Evolutionary conservation across 352 stramenopile genomes (phyloP).

Genomic region (Elongisporangium anandrum): DNA sequence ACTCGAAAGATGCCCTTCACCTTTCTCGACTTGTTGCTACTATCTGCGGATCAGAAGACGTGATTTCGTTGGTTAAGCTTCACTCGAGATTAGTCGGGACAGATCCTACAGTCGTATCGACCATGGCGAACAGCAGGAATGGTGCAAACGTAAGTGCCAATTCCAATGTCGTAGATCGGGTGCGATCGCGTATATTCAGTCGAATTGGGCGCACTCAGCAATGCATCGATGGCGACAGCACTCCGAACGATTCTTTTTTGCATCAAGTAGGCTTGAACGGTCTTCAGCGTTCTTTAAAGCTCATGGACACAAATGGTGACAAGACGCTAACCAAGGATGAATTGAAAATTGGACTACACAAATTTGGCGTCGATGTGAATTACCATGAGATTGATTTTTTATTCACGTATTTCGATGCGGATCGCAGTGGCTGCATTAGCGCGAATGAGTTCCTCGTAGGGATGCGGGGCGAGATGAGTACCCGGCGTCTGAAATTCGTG

Average conservation of each 20-base stretch:
- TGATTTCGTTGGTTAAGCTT: slow-evolving; percentile 21
- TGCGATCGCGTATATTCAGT: slow-evolving; percentile 13
- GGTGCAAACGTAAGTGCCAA: slow-evolving; percentile 9
- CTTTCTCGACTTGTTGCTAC: slow-evolving; percentile 20
- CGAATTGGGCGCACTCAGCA: slow-evolving; percentile 1
- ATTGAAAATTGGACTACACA: slow-evolving; percentile 41
- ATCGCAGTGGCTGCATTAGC: slow-evolving; percentile 59
- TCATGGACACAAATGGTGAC: slow-evolving; percentile 39
- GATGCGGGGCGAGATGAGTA: slow-evolving; percentile 43
- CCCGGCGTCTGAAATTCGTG: slow-evolving; percentile 46
- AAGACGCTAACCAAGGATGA: slow-evolving; percentile 53
- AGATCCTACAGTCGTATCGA: not conserved
- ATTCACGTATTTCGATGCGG: slow-evolving; percentile 63
- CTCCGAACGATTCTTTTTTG: not conserved
- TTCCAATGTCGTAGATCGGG: slow-evolving; percentile 17
- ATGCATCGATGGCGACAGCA: slow-evolving; percentile 4
- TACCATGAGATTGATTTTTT: slow-evolving; percentile 64
- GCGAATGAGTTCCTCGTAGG: slow-evolving; percentile 68
- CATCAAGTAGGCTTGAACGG: slow-evolving; percentile 19
- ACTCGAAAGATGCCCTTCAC: slow-evolving; percentile 23
- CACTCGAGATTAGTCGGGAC: slow-evolving; percentile 8
- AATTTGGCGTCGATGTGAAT: slow-evolving; percentile 55
- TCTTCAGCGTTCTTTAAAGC: slow-evolving; percentile 36
- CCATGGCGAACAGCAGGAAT: slow-evolving; percentile 9
- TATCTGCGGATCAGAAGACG: slow-evolving; percentile 11